Base-by-base conservation (phyloP, 495 filamentous ascomycete genomes). In the Cercophora newfieldiana region DNA sequence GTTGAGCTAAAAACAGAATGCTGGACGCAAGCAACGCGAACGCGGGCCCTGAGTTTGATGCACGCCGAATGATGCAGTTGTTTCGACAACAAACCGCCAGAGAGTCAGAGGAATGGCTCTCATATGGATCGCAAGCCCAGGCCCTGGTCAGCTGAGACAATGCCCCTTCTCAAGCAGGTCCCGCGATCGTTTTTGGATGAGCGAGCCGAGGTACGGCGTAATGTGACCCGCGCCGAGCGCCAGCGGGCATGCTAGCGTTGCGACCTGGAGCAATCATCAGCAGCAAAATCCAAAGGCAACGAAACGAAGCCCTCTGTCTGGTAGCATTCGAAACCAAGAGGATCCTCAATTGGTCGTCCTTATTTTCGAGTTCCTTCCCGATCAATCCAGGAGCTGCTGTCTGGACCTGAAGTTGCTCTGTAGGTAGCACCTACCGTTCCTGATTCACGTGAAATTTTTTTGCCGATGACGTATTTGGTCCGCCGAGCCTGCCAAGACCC, bases 1-100 rank as follows among this genome's bases (percentile, higher is more conserved):
- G 7, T 25, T 4, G 14, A 18, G 61, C 61, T 63, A 63, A 63
- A 63, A 63, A 63, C 61, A 63, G 61, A 61, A 51, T 31, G 19
- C 28, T 19, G 22, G 16, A 33, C 47, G 59, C 44, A 54, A 54
- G 29, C 61, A 63, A 47, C 61, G 28, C 10, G 22, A 30, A 31
- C 44, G 29, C 26, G 50, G 50, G n/a, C 28, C 50, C 48, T 55
- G 61, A 55, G 7, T 56, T 54, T 37, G 26, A 22, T 29, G 26
- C 26, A 22, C 2, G 28, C 54, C 22, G 54, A 57, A 28, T n/a
- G 26, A 57, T 57, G 54, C 26, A 44, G 54, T 24, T 57, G 21
- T 30, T 22, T 53, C 24, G n/a, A 53, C 50, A 57, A 28, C 29
- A 25, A 25, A 57, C 3, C n/a, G n/a, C n/a, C 16, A 19, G 18